Base-by-base conservation (phyloP, 2,329 filamentous ascomycete genomes). In the Fusarium denticulatum region DNA sequence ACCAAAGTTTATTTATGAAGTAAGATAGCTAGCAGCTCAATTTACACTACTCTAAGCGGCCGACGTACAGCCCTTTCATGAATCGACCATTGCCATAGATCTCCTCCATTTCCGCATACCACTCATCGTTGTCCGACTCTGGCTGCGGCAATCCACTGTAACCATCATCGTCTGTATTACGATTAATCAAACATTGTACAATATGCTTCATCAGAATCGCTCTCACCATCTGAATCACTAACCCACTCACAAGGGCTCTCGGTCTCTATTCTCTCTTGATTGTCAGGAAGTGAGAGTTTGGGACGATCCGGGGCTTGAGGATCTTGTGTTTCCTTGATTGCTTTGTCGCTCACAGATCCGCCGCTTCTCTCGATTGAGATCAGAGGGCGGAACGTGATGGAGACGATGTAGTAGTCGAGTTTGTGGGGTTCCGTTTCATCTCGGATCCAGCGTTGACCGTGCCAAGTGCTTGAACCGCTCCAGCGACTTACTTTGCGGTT, bases 401-500 rank as follows among this genome's bases (percentile, higher is more conserved):
- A 79, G 6, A 79, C 79, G 39, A 87, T 76, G 69, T 86, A 83
- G 64, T 86, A 88, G 28, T 86, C 81, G 14, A 88, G 79, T 22
- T 74, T 76, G 9, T 81, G 80, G 1, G 79, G 77, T 24, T 78
- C 73, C 0, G 78, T 78, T 73, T 87, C 85, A 68, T 88, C 86
- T 3, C 84, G 80, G 3, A 80, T 15, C 83, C 85, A 87, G 12
- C 81, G 78, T 34, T 70, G 4, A 1, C 71, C 56, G 10, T 81
- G 73, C 81, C 86, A 84, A 2, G 80, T 81, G n/a, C 85, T 85
- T 18, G 81, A 81, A 0, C 87, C 87, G 3, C 76, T 83, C 87
- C 87, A 88, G 16, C 75, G 74, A 24, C 76, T 83, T 5, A 80
- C 76, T 24, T 79, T 64, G 9, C 75, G 77, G 30, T 76, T 78